These are phyloP conservation scores for Phytophthora agathidicida DNA, from an alignment of 352 stramenopile species.

Conservation along the genomic window DNA sequence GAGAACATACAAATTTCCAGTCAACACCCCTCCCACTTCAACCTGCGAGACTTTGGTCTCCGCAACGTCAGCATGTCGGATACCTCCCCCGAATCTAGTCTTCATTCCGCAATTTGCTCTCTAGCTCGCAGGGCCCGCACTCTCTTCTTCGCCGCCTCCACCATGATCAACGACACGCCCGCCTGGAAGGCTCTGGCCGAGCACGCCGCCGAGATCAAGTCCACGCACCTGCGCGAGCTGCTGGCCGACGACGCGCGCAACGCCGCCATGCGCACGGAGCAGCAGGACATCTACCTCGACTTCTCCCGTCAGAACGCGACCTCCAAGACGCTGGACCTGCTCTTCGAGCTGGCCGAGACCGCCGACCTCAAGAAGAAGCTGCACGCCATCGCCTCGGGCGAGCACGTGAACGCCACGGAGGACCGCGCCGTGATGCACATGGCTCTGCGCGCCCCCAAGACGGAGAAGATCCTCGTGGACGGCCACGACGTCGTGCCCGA, in stretches of 20 bases:
- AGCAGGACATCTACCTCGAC: conserved; percentile 95
- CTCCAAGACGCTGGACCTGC: conserved; percentile 85
- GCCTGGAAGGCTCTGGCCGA: conserved; percentile 78
- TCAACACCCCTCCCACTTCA: conserved; percentile 28
- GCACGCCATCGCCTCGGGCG: conserved; percentile 91
- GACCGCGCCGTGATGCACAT: conserved; percentile 96
- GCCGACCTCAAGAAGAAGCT: conserved; percentile 89
- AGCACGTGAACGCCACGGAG: conserved; percentile 97
- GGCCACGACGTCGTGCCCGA: conserved; percentile 95
- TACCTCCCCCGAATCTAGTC: background rate
- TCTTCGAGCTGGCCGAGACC: conserved; percentile 92
- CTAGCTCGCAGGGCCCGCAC: conserved; percentile 28
- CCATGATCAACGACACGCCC: conserved; percentile 76
- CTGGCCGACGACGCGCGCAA: conserved; percentile 90
- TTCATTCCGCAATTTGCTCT: conserved; percentile 26
- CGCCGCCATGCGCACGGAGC: conserved; percentile 89
- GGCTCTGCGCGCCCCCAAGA: conserved; percentile 90
- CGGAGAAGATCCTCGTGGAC: conserved; percentile 91
- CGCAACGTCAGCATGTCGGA: conserved; percentile 9
- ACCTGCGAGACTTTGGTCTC: conserved; percentile 3
- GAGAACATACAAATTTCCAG: conserved; percentile 3
- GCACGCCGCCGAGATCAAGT: conserved; percentile 83
- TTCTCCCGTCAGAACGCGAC: conserved; percentile 95
- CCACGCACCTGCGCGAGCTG: conserved; percentile 91
- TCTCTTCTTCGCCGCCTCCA: conserved; percentile 2